Conservation (phyloP, 768 basidiomycete species). For the Leccinum boreale region DNA sequence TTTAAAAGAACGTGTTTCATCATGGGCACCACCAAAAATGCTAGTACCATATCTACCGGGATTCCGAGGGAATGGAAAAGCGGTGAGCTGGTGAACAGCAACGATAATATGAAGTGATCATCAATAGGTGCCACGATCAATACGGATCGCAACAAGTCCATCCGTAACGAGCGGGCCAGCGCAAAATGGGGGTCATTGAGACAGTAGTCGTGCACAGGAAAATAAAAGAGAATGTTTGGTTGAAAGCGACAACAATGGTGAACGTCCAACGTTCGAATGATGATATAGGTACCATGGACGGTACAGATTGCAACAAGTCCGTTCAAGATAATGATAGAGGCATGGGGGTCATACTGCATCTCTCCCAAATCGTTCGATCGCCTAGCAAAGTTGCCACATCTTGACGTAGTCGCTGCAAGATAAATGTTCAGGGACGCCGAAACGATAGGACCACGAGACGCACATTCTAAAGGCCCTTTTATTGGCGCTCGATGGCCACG, state of each 20-base stretch:
- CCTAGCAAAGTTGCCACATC: constrained; percentile 32
- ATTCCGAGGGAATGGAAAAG: neutral
- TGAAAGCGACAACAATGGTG: neutral
- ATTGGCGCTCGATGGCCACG: constrained; percentile 65
- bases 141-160: neutral
- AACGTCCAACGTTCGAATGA: neutral
- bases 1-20: neutral
- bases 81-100: neutral
- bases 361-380: neutral
- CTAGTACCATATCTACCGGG: neutral
- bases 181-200: neutral
- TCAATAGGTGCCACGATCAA: neutral
- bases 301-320: constrained; percentile 1
- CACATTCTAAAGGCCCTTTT: constrained; percentile 71
- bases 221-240: neutral
- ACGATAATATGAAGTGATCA: neutral
- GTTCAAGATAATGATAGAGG: neutral
- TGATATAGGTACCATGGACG: neutral
- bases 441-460: neutral
- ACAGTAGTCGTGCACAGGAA: neutral
- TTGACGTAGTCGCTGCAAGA: constrained; percentile 30
- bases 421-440: neutral
- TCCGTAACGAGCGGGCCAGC: neutral
- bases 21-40: neutral
- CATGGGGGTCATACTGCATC: neutral